Conservation (phyloP, 1,284 basidiomycete species). For the Xerocomus amazonicus region DNA sequence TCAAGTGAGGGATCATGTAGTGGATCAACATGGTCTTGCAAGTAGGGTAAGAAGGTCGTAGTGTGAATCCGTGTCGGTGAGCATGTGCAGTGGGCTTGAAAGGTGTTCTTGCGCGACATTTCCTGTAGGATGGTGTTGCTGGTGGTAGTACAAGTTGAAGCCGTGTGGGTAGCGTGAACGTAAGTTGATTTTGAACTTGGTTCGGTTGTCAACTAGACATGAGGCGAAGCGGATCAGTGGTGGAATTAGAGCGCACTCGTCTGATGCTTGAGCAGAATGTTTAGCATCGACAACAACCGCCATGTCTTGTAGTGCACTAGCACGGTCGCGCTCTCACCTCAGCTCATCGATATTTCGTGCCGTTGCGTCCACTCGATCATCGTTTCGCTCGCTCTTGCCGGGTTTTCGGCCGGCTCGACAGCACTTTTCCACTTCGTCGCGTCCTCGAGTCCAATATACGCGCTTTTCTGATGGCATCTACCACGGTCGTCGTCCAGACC, state of each 20-base stretch:
- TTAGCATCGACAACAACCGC: background rate
- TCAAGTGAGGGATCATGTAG: constrained; percentile 13
- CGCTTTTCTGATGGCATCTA: constrained; percentile 25
- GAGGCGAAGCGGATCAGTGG: constrained; percentile 14
- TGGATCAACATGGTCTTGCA: constrained; percentile 6
- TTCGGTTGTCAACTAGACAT: constrained; percentile 18
- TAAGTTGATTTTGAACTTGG: constrained; percentile 27
- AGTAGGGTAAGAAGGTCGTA: constrained; percentile 9
- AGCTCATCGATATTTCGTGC: background rate
- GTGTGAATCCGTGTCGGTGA: constrained; percentile 9
- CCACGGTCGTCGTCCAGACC: constrained; percentile 2
- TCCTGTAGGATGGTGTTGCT: constrained; percentile 2
- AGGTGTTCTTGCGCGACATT: constrained; percentile 22
- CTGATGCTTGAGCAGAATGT: background rate
- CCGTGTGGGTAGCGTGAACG: constrained; percentile 17
- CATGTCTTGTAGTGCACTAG: constrained; percentile 3
- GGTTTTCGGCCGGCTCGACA: constrained; percentile 7
- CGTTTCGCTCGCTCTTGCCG: background rate
- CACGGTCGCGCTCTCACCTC: constrained; percentile 1
- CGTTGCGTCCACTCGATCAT: background rate
- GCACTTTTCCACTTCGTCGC: constrained; percentile 24
- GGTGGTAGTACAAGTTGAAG: constrained; percentile 27
- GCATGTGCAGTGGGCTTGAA: constrained; percentile 4
- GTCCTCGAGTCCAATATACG: constrained; percentile 22
- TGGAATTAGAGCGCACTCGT: constrained; percentile 1